These are phyloP conservation scores for Gillenia trifoliata DNA, from an alignment of 306 rosid genomes.

Conservation along the genomic window DNA sequence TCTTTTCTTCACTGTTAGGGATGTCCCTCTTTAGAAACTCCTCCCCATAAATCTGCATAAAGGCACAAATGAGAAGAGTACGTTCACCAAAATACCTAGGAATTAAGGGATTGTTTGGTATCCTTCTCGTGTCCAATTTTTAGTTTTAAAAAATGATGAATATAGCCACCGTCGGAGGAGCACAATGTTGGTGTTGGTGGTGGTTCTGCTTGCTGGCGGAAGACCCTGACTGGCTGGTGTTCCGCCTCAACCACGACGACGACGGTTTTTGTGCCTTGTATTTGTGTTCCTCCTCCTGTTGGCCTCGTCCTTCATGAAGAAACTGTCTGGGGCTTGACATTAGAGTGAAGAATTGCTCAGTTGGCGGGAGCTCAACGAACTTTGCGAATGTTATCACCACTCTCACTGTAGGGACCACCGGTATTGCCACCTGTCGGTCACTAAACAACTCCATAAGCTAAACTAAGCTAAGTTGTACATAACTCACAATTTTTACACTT, in stretches of 20 bases:
- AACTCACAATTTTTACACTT: neutral
- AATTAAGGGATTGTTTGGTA: no score
- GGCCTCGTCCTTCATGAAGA: constrained; percentile 29
- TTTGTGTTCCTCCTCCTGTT: constrained; percentile 23
- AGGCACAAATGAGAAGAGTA: no score
- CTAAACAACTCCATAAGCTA: neutral
- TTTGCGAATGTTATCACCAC: constrained; percentile 94
- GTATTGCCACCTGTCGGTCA: constrained; percentile 75
- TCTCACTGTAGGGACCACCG: constrained; percentile 94
- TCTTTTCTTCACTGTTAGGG: no score
- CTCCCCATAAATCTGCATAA: no score
- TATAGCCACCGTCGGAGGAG: constrained; percentile 13
- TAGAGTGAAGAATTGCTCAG: constrained; percentile 79
- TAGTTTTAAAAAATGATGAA: no score
- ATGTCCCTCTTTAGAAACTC: no score
- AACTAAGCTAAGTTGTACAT: neutral
- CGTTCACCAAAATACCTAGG: no score
- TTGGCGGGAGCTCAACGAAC: constrained; percentile 76
- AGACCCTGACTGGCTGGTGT: constrained; percentile 41
- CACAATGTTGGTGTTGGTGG: constrained; percentile 24
- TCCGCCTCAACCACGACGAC: constrained; percentile 56
- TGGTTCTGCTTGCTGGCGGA: constrained; percentile 34
- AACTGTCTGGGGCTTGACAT: constrained; percentile 75
- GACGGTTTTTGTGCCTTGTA: constrained; percentile 26
- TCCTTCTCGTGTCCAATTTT: no score